These are phyloP conservation scores for Logfia minima DNA, from an alignment of 129 eudicot genomes.

Conservation along the genomic window DNA sequence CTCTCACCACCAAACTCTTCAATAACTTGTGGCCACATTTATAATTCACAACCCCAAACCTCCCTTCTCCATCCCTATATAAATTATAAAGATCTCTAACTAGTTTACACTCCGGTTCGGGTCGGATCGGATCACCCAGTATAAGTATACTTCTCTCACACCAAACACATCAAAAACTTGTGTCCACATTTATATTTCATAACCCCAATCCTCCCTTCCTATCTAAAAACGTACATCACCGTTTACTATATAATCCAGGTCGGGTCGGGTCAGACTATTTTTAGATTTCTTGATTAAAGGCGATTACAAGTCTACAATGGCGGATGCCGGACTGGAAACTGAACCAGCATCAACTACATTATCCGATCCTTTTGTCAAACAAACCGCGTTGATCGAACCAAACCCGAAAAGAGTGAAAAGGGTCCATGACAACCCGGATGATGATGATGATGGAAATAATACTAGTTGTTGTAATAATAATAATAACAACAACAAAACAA, in stretches of 20 bases:
- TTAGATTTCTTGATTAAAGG: constrained; percentile 1
- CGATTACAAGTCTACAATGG: constrained; percentile 22
- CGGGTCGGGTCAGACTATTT: not conserved
- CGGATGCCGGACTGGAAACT: constrained; percentile 1
- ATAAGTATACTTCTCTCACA: not conserved
- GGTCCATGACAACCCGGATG: constrained; percentile 26
- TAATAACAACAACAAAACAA: not conserved
- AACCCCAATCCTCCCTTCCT: not conserved
- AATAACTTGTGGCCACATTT: constrained; percentile 27
- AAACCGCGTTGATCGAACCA: constrained; percentile 16
- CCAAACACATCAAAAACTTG: constrained; percentile 17
- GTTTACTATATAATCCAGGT: not conserved
- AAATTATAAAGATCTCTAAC: no score
- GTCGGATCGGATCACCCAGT: not conserved
- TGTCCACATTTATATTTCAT: constrained; percentile 7
- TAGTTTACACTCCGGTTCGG: not conserved
- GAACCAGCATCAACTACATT: constrained; percentile 28
- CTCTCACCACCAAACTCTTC: constrained; percentile 33
- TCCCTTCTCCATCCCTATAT: not conserved
- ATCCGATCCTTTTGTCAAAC: constrained; percentile 19
- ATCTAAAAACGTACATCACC: constrained; percentile 16
- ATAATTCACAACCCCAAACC: constrained; percentile 6
- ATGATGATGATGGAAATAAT: not conserved
- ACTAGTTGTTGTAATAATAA: not conserved
- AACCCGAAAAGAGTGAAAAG: constrained; percentile 35